Conservation (phyloP, 2,329 filamentous ascomycete species). For the Neopestalotiopsis sp. region DNA sequence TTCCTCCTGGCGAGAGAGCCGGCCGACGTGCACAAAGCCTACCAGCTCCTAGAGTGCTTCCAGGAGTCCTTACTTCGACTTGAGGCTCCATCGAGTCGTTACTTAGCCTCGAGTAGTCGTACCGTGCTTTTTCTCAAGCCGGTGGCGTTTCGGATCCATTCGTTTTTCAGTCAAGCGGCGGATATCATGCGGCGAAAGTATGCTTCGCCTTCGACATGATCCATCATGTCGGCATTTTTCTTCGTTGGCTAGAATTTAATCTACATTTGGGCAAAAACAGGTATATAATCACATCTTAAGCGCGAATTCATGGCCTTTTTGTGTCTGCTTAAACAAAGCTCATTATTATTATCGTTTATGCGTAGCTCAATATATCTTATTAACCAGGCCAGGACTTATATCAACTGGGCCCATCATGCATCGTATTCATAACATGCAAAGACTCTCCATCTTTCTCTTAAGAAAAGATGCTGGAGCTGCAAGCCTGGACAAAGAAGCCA, state of each 20-base stretch:
- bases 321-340: too few relatives aligned
- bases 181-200: not conserved
- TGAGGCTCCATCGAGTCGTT: too few relatives aligned
- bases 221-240: not conserved
- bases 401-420: too few relatives aligned
- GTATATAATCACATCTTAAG: too few relatives aligned
- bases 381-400: too few relatives aligned
- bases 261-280: too few relatives aligned
- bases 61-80: not conserved
- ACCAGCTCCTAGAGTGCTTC: not conserved
- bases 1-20: not conserved
- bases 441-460: not conserved
- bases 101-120: not conserved
- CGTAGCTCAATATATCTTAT: too few relatives aligned
- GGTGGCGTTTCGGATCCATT: not conserved
- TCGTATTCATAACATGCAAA: too few relatives aligned
- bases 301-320: too few relatives aligned
- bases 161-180: not conserved
- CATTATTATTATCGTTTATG: too few relatives aligned
- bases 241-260: too few relatives aligned
- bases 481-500: conserved; percentile 22
- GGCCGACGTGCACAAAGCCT: not conserved
- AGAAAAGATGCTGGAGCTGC: conserved; percentile 19
- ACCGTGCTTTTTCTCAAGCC: not conserved
- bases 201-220: not conserved